Percentiles rank a stretch among this genome's conserved stretches.
phyloP scores from a whole-genome alignment of 495 filamentous ascomycete species.

The Lophiotrema nucula region DNA sequence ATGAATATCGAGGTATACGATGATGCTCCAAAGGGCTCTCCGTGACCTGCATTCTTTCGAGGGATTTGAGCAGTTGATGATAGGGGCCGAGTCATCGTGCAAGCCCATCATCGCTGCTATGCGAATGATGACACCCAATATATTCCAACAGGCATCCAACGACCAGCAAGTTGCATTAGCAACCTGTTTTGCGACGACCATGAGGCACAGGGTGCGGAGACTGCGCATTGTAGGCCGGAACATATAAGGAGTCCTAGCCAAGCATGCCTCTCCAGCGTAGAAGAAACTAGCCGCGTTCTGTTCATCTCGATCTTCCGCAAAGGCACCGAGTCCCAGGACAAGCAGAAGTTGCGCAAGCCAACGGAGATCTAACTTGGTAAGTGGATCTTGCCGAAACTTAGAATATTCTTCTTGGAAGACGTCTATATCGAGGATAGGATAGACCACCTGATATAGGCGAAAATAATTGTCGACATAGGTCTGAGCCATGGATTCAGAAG shows the following conservation, averaged over 20 bases:
- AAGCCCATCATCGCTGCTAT: conserved; percentile 2
- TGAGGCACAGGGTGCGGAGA: conserved; percentile 6
- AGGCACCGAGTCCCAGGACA: conserved; percentile 9
- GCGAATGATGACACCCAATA: conserved; percentile 9
- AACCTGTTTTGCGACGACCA: conserved; percentile 14
- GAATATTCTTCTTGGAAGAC: neutral
- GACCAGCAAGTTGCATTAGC: conserved; percentile 18
- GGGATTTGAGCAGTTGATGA: neutral
- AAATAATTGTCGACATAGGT: conserved; percentile 7
- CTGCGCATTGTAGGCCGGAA: conserved; percentile 3
- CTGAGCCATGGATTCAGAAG: neutral
- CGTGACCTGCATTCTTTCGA: neutral
- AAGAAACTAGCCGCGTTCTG: neutral
- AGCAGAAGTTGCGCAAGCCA: conserved; percentile 8
- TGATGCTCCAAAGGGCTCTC: conserved; percentile 1
- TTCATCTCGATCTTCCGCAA: neutral
- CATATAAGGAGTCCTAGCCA: conserved; percentile 12
- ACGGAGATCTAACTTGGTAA: neutral
- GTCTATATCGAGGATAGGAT: conserved; percentile 1
- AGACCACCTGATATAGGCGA: neutral
- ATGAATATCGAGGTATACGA: conserved; percentile 10
- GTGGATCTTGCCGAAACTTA: neutral
- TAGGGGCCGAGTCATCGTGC: neutral
- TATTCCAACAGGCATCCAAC: conserved; percentile 9
- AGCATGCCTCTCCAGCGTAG: conserved; percentile 13